Percentiles rank a stretch among this genome's conserved stretches.
These are phyloP conservation scores for Hypoxylon sp. DNA, from an alignment of 2,329 filamentous ascomycete species.

Conservation along the genomic window DNA sequence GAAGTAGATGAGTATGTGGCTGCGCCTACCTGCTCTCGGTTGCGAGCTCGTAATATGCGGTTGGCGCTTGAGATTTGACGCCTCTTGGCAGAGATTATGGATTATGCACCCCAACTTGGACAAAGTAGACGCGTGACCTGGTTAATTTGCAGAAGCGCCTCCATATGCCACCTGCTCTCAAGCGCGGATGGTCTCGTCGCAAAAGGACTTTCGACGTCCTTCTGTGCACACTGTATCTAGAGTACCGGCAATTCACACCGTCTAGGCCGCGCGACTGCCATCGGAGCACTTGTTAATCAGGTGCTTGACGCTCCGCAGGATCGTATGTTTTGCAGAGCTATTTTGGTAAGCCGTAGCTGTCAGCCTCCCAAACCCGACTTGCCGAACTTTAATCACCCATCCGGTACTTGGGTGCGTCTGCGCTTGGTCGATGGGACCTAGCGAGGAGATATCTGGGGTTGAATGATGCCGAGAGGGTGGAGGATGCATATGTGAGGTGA, in stretches of 20 bases:
- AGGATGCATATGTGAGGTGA: slow-evolving; percentile 5
- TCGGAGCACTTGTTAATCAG: slow-evolving; percentile 25
- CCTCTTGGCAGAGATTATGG: slow-evolving; percentile 22
- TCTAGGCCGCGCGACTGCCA: slow-evolving; percentile 21
- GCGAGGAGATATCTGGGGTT: neutral
- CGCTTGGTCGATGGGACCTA: neutral
- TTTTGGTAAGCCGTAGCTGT: slow-evolving; percentile 8
- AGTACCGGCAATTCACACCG: slow-evolving; percentile 39
- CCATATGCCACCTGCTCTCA: slow-evolving; percentile 26
- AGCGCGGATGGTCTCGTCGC: slow-evolving; percentile 24
- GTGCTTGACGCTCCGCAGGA: slow-evolving; percentile 30
- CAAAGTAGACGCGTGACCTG: slow-evolving; percentile 34
- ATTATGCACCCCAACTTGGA: slow-evolving; percentile 37
- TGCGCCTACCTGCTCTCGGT: slow-evolving; percentile 8
- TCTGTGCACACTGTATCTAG: slow-evolving; percentile 15
- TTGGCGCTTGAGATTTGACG: slow-evolving; percentile 14
- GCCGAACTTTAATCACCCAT: slow-evolving; percentile 20
- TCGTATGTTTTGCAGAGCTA: slow-evolving; percentile 17
- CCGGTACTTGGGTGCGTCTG: slow-evolving; percentile 12
- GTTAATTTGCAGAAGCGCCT: slow-evolving; percentile 34
- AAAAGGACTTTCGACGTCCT: slow-evolving; percentile 32
- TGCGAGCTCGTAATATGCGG: slow-evolving; percentile 23
- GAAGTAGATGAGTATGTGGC: slow-evolving; percentile 16
- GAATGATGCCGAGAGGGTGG: neutral
- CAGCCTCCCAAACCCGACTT: slow-evolving; percentile 16